Evolutionary conservation across 2,329 filamentous ascomycete genomes (phyloP).

Genomic region (Fusarium haematococcum): DNA sequence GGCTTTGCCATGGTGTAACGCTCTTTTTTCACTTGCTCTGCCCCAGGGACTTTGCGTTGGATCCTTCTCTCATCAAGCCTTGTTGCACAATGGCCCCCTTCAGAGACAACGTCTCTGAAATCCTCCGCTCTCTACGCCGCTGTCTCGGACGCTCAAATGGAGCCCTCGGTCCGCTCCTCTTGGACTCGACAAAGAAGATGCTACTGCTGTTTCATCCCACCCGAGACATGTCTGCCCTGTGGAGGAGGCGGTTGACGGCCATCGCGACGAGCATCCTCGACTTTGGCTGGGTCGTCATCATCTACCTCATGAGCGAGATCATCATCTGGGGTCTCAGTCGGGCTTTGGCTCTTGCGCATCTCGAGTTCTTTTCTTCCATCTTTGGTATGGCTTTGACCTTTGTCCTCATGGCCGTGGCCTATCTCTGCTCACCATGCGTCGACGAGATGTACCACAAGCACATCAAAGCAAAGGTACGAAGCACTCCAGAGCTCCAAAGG

Average conservation of each 20-base stretch:
- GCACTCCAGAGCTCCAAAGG: too few species aligned
- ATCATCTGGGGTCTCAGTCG: slow-evolving; percentile 58
- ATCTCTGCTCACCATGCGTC: slow-evolving; percentile 21
- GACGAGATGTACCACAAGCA: slow-evolving; percentile 46
- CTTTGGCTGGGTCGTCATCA: slow-evolving; percentile 49
- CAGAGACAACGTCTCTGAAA: slow-evolving; percentile 37
- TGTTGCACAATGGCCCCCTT: slow-evolving; percentile 40
- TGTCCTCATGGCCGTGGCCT: slow-evolving; percentile 47
- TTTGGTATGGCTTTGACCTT: slow-evolving; percentile 60
- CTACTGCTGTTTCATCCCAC: slow-evolving; percentile 35
- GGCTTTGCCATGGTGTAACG: slow-evolving; percentile 36
- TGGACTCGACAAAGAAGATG: slow-evolving; percentile 9
- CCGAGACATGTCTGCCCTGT: slow-evolving; percentile 41
- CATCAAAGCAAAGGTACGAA: slow-evolving; percentile 51
- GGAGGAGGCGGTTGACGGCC: slow-evolving; percentile 28
- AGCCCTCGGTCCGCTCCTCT: slow-evolving; percentile 15
- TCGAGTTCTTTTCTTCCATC: slow-evolving; percentile 62
- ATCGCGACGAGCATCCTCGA: slow-evolving; percentile 15
- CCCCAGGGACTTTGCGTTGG: slow-evolving; percentile 17
- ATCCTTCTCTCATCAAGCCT: slow-evolving; percentile 1
- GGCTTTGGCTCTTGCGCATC: slow-evolving; percentile 45
- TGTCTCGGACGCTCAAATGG: slow-evolving; percentile 48
- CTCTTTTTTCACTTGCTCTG: background rate
- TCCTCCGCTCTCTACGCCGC: slow-evolving; percentile 36
- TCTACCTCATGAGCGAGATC: slow-evolving; percentile 58